A percentile compares a stretch with the other conserved stretches of the same genome.
These are phyloP conservation scores for Domatiomyces catenatus DNA, from an alignment of 2,329 filamentous ascomycete species.

Conservation along the genomic window DNA sequence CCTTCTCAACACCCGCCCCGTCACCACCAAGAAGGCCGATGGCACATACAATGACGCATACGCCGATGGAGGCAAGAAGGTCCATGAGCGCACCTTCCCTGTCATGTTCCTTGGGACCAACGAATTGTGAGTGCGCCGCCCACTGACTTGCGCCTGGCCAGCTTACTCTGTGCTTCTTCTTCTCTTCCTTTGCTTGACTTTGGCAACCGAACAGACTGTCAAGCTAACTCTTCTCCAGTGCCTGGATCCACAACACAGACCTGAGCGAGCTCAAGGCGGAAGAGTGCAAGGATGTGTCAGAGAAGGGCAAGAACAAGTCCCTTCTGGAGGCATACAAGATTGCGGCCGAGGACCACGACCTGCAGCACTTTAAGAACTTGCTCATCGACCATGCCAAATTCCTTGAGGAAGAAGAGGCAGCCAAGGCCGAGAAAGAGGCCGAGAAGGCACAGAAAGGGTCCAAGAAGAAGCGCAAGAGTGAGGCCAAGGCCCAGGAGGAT, in stretches of 20 bases:
- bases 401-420: conserved; percentile 42
- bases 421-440: conserved; percentile 49
- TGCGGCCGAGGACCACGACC: conserved; percentile 59
- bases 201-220: too few relatives aligned
- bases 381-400: conserved; percentile 45
- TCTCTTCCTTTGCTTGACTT: not conserved
- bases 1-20: conserved; percentile 63
- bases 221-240: conserved; percentile 38
- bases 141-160: not conserved
- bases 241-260: conserved; percentile 78
- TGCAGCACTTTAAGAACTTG: conserved; percentile 72
- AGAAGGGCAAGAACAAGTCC: conserved; percentile 62
- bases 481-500: conserved; percentile 28
- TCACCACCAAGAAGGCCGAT: conserved; percentile 66
- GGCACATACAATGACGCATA: conserved; percentile 80
- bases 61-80: conserved; percentile 72
- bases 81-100: conserved; percentile 71
- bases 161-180: conserved; percentile 12
- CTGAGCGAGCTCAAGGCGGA: conserved; percentile 62
- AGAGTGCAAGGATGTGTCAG: conserved; percentile 51
- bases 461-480: conserved; percentile 34
- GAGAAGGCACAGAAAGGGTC: conserved; percentile 42
- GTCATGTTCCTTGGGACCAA: conserved; percentile 93
- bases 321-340: conserved; percentile 66
- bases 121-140: conserved; percentile 64